Percentiles rank a stretch among this genome's conserved stretches.
phyloP scores from a whole-genome alignment of 2,329 filamentous ascomycete species.

The Lithohypha guttulata region DNA sequence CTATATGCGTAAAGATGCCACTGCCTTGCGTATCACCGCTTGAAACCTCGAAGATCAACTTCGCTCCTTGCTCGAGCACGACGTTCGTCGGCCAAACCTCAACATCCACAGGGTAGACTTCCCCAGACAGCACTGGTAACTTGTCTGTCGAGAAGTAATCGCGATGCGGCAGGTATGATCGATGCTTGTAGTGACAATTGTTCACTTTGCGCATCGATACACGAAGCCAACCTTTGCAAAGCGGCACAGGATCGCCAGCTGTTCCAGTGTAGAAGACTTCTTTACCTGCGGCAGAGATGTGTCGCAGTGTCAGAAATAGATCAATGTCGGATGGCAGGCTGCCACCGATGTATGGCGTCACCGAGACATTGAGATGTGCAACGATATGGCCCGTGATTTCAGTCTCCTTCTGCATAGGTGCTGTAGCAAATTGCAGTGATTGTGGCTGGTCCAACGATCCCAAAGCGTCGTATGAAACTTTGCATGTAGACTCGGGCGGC shows the following conservation, averaged over 20 bases:
- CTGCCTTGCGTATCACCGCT: conserved; percentile 42
- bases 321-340: conserved; percentile 42
- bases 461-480: conserved; percentile 50
- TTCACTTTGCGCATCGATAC: conserved; percentile 42
- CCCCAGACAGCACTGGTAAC: conserved; percentile 38
- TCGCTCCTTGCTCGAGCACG: conserved; percentile 26
- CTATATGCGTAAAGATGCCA: conserved; percentile 40
- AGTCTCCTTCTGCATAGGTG: conserved; percentile 49
- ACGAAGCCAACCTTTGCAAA: conserved; percentile 46
- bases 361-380: conserved; percentile 53
- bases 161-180: conserved; percentile 38
- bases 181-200: conserved; percentile 33
- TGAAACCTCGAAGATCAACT: conserved; percentile 24
- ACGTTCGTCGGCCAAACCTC: conserved; percentile 32
- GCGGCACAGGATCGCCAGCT: conserved; percentile 43
- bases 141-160: conserved; percentile 41
- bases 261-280: conserved; percentile 48
- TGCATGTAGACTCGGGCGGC: conserved; percentile 22
- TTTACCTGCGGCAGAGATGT: conserved; percentile 40
- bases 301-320: conserved; percentile 44
- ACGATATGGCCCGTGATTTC: conserved; percentile 61
- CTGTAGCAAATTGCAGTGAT: conserved; percentile 47
- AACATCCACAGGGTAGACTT: conserved; percentile 42
- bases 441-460: conserved; percentile 46
- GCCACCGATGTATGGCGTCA: conserved; percentile 30